Conservation (phyloP, 2,329 filamentous ascomycete species). For the Zymoseptoria tritici region DNA sequence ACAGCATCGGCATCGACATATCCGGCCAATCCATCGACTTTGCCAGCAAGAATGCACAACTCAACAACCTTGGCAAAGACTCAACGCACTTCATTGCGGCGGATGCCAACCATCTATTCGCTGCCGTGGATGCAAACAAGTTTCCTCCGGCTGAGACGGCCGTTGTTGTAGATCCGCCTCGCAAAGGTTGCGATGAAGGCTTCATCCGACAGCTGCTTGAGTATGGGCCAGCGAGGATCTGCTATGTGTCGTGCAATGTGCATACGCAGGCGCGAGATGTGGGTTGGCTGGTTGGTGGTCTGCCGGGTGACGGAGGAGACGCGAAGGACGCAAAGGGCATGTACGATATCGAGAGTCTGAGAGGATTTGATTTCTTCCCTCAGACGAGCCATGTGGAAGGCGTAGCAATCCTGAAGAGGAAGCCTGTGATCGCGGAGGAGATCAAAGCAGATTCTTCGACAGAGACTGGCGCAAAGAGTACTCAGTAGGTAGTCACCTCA, state of each 20-base stretch:
- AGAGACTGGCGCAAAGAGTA: too few species aligned
- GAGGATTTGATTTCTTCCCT: constrained; percentile 96
- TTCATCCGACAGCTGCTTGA: constrained; percentile 75
- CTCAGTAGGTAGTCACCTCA: background rate
- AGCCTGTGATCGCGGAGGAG: constrained; percentile 6
- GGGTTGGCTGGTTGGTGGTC: constrained; percentile 72
- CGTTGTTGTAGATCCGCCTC: constrained; percentile 92
- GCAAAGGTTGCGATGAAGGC: constrained; percentile 83
- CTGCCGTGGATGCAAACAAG: constrained; percentile 47
- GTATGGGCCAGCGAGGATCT: constrained; percentile 70
- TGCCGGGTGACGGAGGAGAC: constrained; percentile 33
- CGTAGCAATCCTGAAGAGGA: constrained; percentile 50
- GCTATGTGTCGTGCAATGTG: constrained; percentile 97
- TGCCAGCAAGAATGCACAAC: constrained; percentile 67
- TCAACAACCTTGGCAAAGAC: constrained; percentile 61
- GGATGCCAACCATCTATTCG: constrained; percentile 78
- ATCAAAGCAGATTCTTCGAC: too few species aligned
- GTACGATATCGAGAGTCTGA: constrained; percentile 84
- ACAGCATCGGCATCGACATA: constrained; percentile 86
- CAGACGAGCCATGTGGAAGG: constrained; percentile 67
- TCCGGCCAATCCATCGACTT: constrained; percentile 68
- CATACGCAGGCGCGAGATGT: constrained; percentile 95
- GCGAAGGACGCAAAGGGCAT: constrained; percentile 26
- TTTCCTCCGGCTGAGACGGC: constrained; percentile 76
- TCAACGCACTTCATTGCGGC: constrained; percentile 82